Percentiles rank a stretch among this genome's conserved stretches.
Conservation (phyloP, 441 rosid genomes). For the Eruca vesicaria region DNA sequence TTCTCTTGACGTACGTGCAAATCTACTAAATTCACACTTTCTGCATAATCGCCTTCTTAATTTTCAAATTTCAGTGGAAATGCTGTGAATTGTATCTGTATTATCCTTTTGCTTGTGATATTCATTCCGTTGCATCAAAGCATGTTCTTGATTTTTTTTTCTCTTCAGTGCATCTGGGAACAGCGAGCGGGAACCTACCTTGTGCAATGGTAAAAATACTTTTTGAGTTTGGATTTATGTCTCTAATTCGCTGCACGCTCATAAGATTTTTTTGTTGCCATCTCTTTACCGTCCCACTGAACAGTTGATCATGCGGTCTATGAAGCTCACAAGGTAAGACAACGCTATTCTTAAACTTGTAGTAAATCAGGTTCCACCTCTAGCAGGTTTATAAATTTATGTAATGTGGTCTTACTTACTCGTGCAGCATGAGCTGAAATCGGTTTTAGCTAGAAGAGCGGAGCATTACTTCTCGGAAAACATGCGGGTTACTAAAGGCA, state of each 20-base stretch:
- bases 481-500: constrained; percentile 75
- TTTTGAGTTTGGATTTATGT: constrained; percentile 7
- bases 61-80: not conserved
- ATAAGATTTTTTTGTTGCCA: constrained; percentile 15
- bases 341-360: not conserved
- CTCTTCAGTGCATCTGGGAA: constrained; percentile 73
- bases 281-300: constrained; percentile 7
- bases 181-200: constrained; percentile 48
- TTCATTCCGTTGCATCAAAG: not conserved
- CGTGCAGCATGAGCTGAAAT: constrained; percentile 56
- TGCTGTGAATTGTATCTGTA: not conserved
- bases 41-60: not conserved
- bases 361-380: not conserved
- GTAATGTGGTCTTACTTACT: constrained; percentile 7
- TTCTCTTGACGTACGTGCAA: constrained; percentile 63
- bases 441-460: constrained; percentile 78
- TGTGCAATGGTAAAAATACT: constrained; percentile 67
- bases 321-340: constrained; percentile 73
- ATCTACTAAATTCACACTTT: constrained; percentile 11
- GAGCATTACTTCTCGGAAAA: constrained; percentile 92
- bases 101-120: not conserved
- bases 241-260: constrained; percentile 12
- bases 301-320: constrained; percentile 71
- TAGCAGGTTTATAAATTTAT: not conserved
- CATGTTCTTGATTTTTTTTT: not conserved